Conservation (phyloP, 2,329 filamentous ascomycete genomes). For the Macrophomina phaseolina region DNA sequence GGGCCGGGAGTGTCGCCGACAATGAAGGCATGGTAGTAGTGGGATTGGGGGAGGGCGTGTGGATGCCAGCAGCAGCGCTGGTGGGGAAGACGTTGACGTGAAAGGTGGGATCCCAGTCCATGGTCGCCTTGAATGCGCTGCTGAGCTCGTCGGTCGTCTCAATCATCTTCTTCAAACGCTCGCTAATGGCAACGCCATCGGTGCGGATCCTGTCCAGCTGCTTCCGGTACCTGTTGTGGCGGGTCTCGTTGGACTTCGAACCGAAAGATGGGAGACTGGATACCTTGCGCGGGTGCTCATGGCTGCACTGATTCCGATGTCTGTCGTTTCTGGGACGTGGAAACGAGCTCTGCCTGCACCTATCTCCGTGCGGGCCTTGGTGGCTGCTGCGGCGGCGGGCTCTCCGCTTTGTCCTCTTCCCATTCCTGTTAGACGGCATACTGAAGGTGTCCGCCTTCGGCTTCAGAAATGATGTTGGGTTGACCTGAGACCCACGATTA, state of each 20-base stretch:
- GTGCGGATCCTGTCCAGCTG: background rate
- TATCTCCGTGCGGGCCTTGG: background rate
- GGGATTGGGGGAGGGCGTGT: too few species aligned
- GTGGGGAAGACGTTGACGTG: too few species aligned
- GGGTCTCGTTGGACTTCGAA: background rate
- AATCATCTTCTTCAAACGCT: background rate
- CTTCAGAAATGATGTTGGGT: background rate
- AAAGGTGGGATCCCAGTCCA: background rate
- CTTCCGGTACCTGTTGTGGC: background rate
- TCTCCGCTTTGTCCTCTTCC: background rate
- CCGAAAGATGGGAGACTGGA: background rate
- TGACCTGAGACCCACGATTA: background rate
- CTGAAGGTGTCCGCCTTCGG: background rate
- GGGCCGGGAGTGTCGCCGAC: too few species aligned
- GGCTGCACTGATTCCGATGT: background rate
- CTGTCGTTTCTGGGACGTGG: background rate
- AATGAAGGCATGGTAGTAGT: too few species aligned
- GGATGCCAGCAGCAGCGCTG: too few species aligned
- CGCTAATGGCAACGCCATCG: background rate
- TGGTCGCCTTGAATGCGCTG: background rate
- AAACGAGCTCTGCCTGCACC: background rate
- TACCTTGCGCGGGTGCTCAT: background rate
- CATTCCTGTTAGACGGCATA: background rate
- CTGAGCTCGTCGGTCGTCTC: background rate
- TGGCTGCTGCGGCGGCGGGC: background rate